Evolutionary conservation across 306 rosid genomes (phyloP), one percentile per base, ranked within the genome.

Genomic region (Gastrolobium villosum): DNA sequence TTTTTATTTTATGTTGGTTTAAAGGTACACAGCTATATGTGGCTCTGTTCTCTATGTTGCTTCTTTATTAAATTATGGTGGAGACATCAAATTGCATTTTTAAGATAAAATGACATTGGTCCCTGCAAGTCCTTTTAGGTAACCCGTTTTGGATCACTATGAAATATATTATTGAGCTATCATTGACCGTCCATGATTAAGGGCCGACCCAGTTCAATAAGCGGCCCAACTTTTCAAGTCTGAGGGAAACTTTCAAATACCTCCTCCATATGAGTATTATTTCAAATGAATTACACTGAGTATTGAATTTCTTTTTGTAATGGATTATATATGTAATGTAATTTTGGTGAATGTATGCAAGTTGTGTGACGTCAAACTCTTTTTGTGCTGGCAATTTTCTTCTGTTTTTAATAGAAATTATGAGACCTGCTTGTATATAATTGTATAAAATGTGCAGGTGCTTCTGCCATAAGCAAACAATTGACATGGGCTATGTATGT

Each of bases 381-480:
- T 66, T 50, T 61, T 41, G 43, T n/a, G 10, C 26, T n/a, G 41
- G 15, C 41, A 41, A 49, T 44, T 70, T 65, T 84, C 57, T 26
- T 72, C 54, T 72, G 5, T 76, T 53, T 77, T 45, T 53, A n/a
- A 49, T 46, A 34, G 55, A 60, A 54, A 4, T 50, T 73, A 30
- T 55, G 55, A 55, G 70, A 78, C 13, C 45, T 9, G 13, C 68
- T 7, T 46, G 15, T 32, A 26, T 39, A 65, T 74, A 68, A 60
- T 71, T 50, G 74, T 85, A 39, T 83, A 76, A 68, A 79, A 75
- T 74, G 66, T 83, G 84, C 96, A 95, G 99, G 94, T 95, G 99
- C 84, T 95, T 95, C 88, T 95, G 99, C 88, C 99, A 95, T 88
- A 95, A 95, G 74, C 90, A 89, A 78, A 95, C 99, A 34, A 95